Percentiles rank a stretch among this genome's conserved stretches.
phyloP scores from a whole-genome alignment of 2,329 filamentous ascomycete genomes.

The Keithomyces neogunnii region DNA sequence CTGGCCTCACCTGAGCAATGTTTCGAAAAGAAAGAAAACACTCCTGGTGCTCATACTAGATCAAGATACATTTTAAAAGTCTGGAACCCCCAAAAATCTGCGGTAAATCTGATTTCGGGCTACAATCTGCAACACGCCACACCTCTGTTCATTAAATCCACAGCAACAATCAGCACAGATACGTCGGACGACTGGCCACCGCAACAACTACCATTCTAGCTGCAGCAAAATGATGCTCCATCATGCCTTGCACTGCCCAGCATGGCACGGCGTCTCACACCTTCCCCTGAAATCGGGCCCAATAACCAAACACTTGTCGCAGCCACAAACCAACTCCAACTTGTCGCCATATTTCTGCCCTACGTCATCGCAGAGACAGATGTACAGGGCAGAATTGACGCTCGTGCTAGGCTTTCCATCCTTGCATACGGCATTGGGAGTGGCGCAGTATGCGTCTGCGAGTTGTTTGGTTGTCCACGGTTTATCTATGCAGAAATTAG shows the following conservation, averaged over 20 bases:
- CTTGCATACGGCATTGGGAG: constrained; percentile 25
- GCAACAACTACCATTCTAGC: too few species aligned
- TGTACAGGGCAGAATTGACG: constrained; percentile 25
- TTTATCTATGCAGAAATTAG: constrained; percentile 15
- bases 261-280: constrained; percentile 27
- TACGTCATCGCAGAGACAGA: constrained; percentile 27
- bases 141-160: too few species aligned
- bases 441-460: constrained; percentile 27
- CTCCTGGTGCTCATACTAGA: too few species aligned
- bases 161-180: too few species aligned
- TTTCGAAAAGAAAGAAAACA: too few species aligned
- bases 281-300: constrained; percentile 30
- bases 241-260: constrained; percentile 10
- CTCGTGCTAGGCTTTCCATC: constrained; percentile 20
- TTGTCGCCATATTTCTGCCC: constrained; percentile 23
- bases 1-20: too few species aligned
- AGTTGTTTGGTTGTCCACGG: constrained; percentile 26
- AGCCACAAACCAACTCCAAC: constrained; percentile 30
- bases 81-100: too few species aligned
- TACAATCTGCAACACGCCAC: too few species aligned
- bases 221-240: neutral
- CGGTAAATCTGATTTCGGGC: too few species aligned
- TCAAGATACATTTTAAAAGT: too few species aligned
- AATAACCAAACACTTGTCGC: constrained; percentile 30
- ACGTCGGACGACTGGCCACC: too few species aligned